Evolutionary conservation across 2,329 filamentous ascomycete genomes (phyloP), one percentile per base, ranked within the genome.

Genomic region (Hymenoscyphus scutula): DNA sequence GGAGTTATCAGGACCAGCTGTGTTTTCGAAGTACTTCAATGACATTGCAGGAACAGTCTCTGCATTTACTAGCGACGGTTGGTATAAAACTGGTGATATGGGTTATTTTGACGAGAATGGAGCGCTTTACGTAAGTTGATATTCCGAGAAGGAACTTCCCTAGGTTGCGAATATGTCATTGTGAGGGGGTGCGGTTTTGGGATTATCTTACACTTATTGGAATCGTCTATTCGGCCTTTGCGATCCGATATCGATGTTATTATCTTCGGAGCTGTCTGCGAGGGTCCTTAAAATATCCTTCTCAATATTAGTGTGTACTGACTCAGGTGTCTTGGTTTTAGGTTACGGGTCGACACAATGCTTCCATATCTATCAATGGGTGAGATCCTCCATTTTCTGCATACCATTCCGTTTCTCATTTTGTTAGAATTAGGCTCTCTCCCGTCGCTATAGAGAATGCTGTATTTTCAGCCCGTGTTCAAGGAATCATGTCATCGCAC

Each of bases 21-120:
- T 90, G 7, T 89, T 89, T 78, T 81, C 83, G 61, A 81, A 27
- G 23, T 59, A 59, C 37, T 55, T 73, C 61, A 73, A 75, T 29
- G 75, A 79, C 37, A 60, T 67, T 0, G 25, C 79, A 19, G 85
- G 84, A 1, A 90, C 87, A 0, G 71, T 68, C 13, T 80, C 85
- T 34, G 82, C 82, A 0, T 78, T 88, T 58, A 85, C 82, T 1
- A 75, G 80, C 0, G 76, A 80, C 64, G 75, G 75, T 1, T 81
- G 78, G 77, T 80, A 80, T 62, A 65, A 66, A 5, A 80, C 78
- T 0, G 78, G 78, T 1, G 78, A 81, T 59, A 64, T 66, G 11
- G 77, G 69, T 1, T 62, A 65, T 7, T 68, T 79, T 11, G 77
- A 80, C 56, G 10, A 56, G 0, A 37, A 64, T 1, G 76, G 77